Base-by-base conservation (phyloP, 176 grass and related monocot genomes). In the Calamus simplicifolius region DNA sequence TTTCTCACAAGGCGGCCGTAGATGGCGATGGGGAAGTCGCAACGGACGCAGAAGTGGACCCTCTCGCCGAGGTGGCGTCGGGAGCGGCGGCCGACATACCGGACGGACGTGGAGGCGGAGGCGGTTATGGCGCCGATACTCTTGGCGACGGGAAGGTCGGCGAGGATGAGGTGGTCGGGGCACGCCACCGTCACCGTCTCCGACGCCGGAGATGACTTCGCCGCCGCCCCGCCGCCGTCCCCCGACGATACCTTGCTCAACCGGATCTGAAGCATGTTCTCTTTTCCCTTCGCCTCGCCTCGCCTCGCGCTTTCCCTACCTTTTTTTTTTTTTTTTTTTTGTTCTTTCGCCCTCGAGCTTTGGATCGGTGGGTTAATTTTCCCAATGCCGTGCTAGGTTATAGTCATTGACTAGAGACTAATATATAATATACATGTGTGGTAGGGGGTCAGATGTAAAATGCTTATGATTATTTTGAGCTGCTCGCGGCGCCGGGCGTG, bases 81-180 rank as follows among this genome's bases (percentile, higher is more conserved):
- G 48, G 38, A 59, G 38, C 68, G 68, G 21, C 68, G 68, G 19
- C 68, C 68, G 68, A 70, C 35, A 4, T 38, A 58, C 8, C 68
- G 55, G 16, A 70, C 56, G 43, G 16, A 16, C 17, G 68, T 54
- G 25, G 68, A 16, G 17, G 55, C 21, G 68, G 56, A 70, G 16
- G 26, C 16, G 38, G 56, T 70, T 38, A 70, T 23, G 6, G 56
- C 55, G 48, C 68, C 68, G 56, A 70, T 14, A 15, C 56, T 59
- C 68, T 70, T 59, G 25, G 68, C 68, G 19, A 70, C 68, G 38
- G 68, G 68, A 21, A 70, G 56, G 25, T 70, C 68, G 23, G 68
- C 68, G 56, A 70, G 56, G 56, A 59, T 43, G 43, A 70, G 68
- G 56, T 70, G 68, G 25, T 70, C 68, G 6, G 68, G 56, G 48